Evolutionary conservation across 202 grass and related monocot genomes (phyloP).

Genomic region (Carex sylvatica): DNA sequence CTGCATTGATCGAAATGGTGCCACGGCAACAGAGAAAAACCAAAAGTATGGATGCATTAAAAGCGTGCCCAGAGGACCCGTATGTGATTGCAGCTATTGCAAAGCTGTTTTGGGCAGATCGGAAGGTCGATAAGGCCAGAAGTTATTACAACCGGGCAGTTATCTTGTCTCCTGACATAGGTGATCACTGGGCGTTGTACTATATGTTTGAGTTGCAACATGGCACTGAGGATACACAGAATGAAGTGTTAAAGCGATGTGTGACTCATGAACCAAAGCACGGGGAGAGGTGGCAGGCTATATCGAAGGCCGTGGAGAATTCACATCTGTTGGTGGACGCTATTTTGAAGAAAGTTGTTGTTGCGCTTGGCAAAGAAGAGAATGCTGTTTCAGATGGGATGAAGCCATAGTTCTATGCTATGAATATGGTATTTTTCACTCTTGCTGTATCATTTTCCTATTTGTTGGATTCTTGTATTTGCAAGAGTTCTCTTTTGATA

Average conservation of each 20-base stretch:
- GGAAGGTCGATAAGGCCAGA: constrained; percentile 81
- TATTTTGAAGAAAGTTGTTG: constrained; percentile 67
- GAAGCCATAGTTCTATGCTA: not conserved
- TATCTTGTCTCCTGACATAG: constrained; percentile 69
- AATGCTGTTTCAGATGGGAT: constrained; percentile 45
- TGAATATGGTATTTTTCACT: constrained; percentile 9
- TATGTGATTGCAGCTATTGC: constrained; percentile 82
- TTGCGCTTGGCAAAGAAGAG: constrained; percentile 71
- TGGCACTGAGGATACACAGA: constrained; percentile 67
- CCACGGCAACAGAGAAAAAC: constrained; percentile 66
- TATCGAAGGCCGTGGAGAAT: constrained; percentile 81
- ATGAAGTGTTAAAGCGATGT: constrained; percentile 67
- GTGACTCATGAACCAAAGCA: constrained; percentile 76
- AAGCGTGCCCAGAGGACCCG: constrained; percentile 67
- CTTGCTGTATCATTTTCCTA: not conserved
- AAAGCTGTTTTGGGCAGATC: constrained; percentile 82
- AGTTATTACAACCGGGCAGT: constrained; percentile 84
- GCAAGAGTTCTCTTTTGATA: not conserved
- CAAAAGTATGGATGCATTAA: constrained; percentile 74
- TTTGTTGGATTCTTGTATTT: not conserved
- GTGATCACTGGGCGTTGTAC: constrained; percentile 76
- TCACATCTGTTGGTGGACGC: constrained; percentile 65
- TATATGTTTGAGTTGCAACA: constrained; percentile 92
- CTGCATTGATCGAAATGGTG: constrained; percentile 77
- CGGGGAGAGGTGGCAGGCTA: constrained; percentile 80